A percentile compares a stretch with the other conserved stretches of the same genome.
phyloP scores from a whole-genome alignment of 2,329 filamentous ascomycete species.

The Coniochaeta pulveracea region DNA sequence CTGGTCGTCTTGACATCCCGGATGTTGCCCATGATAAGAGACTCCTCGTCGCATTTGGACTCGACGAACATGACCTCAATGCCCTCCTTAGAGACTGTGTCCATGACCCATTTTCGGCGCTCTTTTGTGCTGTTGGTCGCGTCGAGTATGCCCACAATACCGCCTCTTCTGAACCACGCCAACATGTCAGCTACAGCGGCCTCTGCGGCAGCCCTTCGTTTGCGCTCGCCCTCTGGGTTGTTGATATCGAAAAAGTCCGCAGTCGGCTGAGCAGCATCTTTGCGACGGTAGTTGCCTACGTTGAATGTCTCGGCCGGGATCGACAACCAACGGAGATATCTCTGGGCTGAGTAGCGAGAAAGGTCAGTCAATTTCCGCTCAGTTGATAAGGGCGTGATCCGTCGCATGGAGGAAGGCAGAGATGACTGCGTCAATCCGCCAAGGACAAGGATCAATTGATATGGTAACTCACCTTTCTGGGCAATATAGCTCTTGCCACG shows the following conservation, averaged over 20 bases:
- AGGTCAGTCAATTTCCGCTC: conserved; percentile 12
- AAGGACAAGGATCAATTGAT: too few species aligned
- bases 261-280: conserved; percentile 77
- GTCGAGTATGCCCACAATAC: conserved; percentile 86
- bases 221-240: conserved; percentile 82
- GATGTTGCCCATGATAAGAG: conserved; percentile 96
- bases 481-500: conserved; percentile 96
- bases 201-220: conserved; percentile 79
- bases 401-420: not conserved
- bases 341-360: conserved; percentile 49
- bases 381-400: conserved; percentile 5
- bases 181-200: conserved; percentile 91
- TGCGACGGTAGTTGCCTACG: conserved; percentile 88
- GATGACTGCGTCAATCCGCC: too few species aligned
- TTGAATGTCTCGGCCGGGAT: conserved; percentile 94
- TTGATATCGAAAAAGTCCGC: conserved; percentile 92
- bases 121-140: conserved; percentile 93
- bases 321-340: conserved; percentile 94
- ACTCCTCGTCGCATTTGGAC: conserved; percentile 91
- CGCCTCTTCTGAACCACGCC: conserved; percentile 72
- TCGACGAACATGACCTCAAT: conserved; percentile 94
- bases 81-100: conserved; percentile 61
- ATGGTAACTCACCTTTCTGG: conserved; percentile 64
- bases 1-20: conserved; percentile 94
- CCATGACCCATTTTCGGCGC: conserved; percentile 81